Base-by-base conservation (phyloP, 2,329 filamentous ascomycete genomes). In the Microdochium trichocladiopsis region DNA sequence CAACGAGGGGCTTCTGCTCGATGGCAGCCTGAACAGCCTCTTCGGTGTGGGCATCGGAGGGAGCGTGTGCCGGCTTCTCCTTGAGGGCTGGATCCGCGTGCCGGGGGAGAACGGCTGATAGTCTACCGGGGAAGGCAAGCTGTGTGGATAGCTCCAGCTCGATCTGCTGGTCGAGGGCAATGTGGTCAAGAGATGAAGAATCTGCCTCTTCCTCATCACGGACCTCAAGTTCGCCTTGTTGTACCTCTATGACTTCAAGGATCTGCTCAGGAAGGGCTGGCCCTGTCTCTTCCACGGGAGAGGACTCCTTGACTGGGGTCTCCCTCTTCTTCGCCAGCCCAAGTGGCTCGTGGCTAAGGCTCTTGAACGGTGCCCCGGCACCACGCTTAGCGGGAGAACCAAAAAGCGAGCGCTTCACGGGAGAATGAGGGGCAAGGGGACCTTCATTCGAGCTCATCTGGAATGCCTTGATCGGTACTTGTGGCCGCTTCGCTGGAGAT, bases 401-500 rank as follows among this genome's bases (percentile, higher is more conserved):
- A 48, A 48, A 48, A 4, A 48, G 47, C n/a, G 63, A 63, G 22
- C 64, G 62, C 52, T 66, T 67, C 1, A 64, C 65, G 8, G 65
- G 65, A 1, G 63, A 65, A 33, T 58, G 56, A 10, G 25, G 25
- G 23, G 25, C 11, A 66, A 2, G 61, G 56, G 6, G 61, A 60
- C 51, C 67, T 67, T 2, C 63, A 59, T 6, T 66, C 66, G 1
- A 62, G 59, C 4, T 60, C 57, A 14, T 61, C 50, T 60, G 59
- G n/a, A 62, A 58, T 24, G 55, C 45, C 49, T 53, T 55, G 16
- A 67, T 55, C 14, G 63, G 57, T 18, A 62, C 47, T 14, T 63
- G 57, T n/a, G 65, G 65, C 50, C 75, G 69, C 59, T 80, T 80
- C 1, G 77, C 75, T 3, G 77, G 77, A 9, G 80, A 82, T 48